These are phyloP conservation scores for Myxozyma nipponensis DNA, from an alignment of 805 yeast genomes.

Conservation along the genomic window DNA sequence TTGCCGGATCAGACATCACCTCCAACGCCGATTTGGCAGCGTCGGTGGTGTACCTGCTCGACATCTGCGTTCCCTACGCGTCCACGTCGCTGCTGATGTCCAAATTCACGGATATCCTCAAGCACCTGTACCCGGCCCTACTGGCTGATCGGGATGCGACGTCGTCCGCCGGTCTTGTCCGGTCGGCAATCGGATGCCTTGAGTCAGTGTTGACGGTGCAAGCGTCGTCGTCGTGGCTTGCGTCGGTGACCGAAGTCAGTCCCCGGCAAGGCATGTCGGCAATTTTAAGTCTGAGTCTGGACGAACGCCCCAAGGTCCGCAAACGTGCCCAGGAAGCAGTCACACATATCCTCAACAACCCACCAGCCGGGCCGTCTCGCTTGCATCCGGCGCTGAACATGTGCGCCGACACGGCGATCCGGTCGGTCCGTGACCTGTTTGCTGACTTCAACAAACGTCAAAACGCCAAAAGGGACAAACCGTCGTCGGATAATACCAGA, in stretches of 20 bases:
- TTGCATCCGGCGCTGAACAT: constrained; percentile 72
- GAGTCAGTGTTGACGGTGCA: constrained; percentile 78
- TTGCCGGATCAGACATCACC: constrained; percentile 47
- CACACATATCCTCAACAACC: constrained; percentile 54
- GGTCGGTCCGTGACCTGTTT: constrained; percentile 48
- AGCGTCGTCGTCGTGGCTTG: constrained; percentile 74
- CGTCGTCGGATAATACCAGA: constrained; percentile 23
- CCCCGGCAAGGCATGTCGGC: constrained; percentile 82
- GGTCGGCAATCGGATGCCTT: constrained; percentile 80
- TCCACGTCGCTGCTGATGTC: constrained; percentile 65
- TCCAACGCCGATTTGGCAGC: constrained; percentile 68
- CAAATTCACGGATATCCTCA: constrained; percentile 72
- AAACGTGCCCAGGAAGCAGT: constrained; percentile 92
- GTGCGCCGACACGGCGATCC: constrained; percentile 65
- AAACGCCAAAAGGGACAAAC: constrained; percentile 36
- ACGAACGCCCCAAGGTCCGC: constrained; percentile 91
- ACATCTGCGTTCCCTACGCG: constrained; percentile 64
- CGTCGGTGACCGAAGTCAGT: constrained; percentile 30
- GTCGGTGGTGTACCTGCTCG: constrained; percentile 62
- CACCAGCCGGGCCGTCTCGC: constrained; percentile 73
- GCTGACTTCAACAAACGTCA: constrained; percentile 37
- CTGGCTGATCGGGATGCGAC: constrained; percentile 59
- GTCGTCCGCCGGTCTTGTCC: constrained; percentile 74
- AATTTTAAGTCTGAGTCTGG: constrained; percentile 64
- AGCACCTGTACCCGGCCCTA: constrained; percentile 70